A percentile compares a stretch with the other conserved stretches of the same genome.
phyloP scores from a whole-genome alignment of 2,329 filamentous ascomycete genomes.

The Aspergillus ochraceoroseus region DNA sequence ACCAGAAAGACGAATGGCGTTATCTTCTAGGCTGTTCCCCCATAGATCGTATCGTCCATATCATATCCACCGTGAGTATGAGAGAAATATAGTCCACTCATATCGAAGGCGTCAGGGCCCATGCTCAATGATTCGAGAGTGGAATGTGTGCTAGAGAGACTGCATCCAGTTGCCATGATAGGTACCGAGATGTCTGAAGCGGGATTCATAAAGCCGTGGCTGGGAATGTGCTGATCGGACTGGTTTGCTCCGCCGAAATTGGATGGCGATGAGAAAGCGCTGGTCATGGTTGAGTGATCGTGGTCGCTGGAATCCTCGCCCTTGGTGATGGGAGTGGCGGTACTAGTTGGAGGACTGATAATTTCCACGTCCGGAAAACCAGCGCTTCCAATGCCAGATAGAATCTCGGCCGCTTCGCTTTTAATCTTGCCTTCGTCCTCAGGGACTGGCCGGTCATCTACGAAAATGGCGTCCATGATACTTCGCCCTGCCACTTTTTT shows the following conservation, averaged over 20 bases:
- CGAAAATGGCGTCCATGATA: constrained; percentile 17
- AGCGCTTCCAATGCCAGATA: background rate
- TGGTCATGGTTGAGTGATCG: background rate
- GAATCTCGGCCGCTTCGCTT: constrained; percentile 1
- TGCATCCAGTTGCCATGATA: background rate
- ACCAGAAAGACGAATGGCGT: background rate
- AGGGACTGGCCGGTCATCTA: constrained; percentile 9
- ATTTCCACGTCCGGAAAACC: background rate
- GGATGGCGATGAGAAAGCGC: background rate
- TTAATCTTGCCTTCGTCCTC: constrained; percentile 12
- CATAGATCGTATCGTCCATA: constrained; percentile 14
- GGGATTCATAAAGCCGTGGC: background rate
- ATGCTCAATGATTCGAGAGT: background rate
- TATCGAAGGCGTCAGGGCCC: constrained; percentile 1
- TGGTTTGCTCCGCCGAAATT: background rate
- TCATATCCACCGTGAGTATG: constrained; percentile 6
- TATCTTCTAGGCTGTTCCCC: constrained; percentile 8
- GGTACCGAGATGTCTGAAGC: background rate
- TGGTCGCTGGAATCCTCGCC: background rate
- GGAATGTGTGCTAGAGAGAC: background rate
- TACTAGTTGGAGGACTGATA: background rate
- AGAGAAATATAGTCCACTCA: constrained; percentile 4
- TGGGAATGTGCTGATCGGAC: background rate
- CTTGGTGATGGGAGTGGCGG: constrained; percentile 1
- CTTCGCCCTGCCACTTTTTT: background rate